Evolutionary conservation across 306 rosid species (phyloP).

Genomic region (Ammopiptanthus mongolicus): DNA sequence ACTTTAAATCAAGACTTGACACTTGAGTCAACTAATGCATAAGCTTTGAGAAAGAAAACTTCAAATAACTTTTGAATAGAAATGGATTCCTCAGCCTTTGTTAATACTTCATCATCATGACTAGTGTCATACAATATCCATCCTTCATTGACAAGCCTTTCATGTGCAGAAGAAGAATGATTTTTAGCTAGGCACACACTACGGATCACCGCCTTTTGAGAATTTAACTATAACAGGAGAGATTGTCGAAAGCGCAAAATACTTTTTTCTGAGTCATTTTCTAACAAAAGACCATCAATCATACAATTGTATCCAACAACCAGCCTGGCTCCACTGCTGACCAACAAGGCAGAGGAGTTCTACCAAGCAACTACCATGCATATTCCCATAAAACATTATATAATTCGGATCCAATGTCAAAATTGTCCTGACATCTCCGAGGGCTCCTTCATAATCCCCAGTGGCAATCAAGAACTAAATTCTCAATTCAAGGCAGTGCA

Average conservation of each 20-base stretch:
- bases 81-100: slow-evolving; percentile 79
- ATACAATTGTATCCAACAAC: slow-evolving; percentile 86
- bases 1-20: slow-evolving; percentile 43
- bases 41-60: slow-evolving; percentile 89
- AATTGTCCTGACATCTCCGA: slow-evolving; percentile 75
- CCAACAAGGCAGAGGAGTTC: slow-evolving; percentile 65
- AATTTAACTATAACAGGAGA: slow-evolving; percentile 81
- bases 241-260: slow-evolving; percentile 82
- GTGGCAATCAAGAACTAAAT: slow-evolving; percentile 72
- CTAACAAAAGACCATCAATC: slow-evolving; percentile 71
- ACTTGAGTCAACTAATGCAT: slow-evolving; percentile 71
- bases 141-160: slow-evolving; percentile 86
- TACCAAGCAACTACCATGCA: slow-evolving; percentile 62
- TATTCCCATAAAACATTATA: slow-evolving; percentile 61
- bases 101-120: slow-evolving; percentile 79
- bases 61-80: slow-evolving; percentile 82
- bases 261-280: slow-evolving; percentile 82
- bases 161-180: slow-evolving; percentile 64
- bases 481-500: slow-evolving; percentile 80
- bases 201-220: slow-evolving; percentile 83
- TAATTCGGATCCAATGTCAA: slow-evolving; percentile 79
- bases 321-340: slow-evolving; percentile 72
- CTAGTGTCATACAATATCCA: slow-evolving; percentile 94
- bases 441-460: slow-evolving; percentile 72
- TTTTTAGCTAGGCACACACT: slow-evolving; percentile 77